Conservation (phyloP, 148 eudicot genomes). For the Camellia sinensis region DNA sequence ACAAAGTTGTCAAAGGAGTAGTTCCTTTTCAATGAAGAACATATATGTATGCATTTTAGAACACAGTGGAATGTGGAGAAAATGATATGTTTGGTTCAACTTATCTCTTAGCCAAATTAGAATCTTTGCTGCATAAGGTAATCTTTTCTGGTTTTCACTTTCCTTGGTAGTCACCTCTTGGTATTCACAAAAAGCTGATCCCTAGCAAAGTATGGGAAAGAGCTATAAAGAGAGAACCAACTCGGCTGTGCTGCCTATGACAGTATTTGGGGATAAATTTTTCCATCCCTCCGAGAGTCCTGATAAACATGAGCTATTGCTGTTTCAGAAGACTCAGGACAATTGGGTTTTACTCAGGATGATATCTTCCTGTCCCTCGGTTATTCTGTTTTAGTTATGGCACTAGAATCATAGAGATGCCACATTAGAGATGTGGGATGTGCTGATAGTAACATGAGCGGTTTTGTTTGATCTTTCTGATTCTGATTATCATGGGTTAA, state of each 20-base stretch:
- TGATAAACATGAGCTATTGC: not conserved
- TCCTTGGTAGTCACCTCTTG: not conserved
- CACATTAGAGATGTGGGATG: too few relatives aligned
- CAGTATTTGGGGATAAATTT: not conserved
- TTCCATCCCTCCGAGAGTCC: not conserved
- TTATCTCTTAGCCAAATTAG: too few relatives aligned
- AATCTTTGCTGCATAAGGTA: too few relatives aligned
- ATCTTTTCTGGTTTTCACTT: too few relatives aligned
- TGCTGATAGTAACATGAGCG: too few relatives aligned
- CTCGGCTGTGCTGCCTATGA: not conserved
- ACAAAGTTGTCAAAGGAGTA: too few relatives aligned
- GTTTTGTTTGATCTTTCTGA: too few relatives aligned
- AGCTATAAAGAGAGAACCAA: not conserved
- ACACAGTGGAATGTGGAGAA: too few relatives aligned
- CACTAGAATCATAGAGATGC: not conserved
- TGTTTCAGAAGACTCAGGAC: not conserved
- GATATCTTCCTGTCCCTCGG: not conserved
- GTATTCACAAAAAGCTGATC: not conserved
- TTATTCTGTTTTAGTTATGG: not conserved
- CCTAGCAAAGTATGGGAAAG: not conserved
- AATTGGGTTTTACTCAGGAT: not conserved
- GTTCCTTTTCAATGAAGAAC: too few relatives aligned
- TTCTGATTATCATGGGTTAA: too few relatives aligned
- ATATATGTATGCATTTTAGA: too few relatives aligned
- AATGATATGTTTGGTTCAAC: too few relatives aligned